Percentiles rank a stretch among this genome's conserved stretches.
These are phyloP conservation scores for Eucalyptus polybractea DNA, from an alignment of 345 rosid species.

Conservation along the genomic window DNA sequence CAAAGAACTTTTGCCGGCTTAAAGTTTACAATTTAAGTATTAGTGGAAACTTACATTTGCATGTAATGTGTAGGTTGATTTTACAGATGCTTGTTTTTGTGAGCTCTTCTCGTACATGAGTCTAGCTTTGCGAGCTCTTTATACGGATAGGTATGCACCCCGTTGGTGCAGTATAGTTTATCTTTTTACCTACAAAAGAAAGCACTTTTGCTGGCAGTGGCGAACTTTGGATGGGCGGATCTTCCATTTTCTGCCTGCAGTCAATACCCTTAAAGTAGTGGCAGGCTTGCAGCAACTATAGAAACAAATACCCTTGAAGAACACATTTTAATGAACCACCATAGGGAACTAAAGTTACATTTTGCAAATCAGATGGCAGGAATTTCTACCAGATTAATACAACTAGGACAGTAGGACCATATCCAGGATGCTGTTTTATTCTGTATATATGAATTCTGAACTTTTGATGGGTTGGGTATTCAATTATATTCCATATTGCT, in stretches of 20 bases:
- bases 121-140: background rate
- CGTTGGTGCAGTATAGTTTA: background rate
- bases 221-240: background rate
- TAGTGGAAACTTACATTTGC: background rate
- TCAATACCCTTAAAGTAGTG: background rate
- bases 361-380: background rate
- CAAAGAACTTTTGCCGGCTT: background rate
- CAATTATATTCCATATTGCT: background rate
- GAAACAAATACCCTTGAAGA: background rate
- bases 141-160: background rate
- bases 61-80: background rate
- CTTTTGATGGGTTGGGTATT: background rate
- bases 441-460: background rate
- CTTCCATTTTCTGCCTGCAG: background rate
- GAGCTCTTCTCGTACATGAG: background rate
- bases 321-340: background rate
- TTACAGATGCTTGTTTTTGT: background rate
- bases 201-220: background rate
- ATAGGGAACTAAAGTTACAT: background rate
- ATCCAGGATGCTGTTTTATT: background rate
- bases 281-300: background rate
- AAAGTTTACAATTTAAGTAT: background rate
- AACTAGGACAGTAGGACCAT: background rate
- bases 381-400: background rate
- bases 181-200: background rate